Evolutionary conservation across 1,284 basidiomycete genomes (phyloP), one percentile per base, ranked within the genome.

Genomic region (Jaminaea rosea): DNA sequence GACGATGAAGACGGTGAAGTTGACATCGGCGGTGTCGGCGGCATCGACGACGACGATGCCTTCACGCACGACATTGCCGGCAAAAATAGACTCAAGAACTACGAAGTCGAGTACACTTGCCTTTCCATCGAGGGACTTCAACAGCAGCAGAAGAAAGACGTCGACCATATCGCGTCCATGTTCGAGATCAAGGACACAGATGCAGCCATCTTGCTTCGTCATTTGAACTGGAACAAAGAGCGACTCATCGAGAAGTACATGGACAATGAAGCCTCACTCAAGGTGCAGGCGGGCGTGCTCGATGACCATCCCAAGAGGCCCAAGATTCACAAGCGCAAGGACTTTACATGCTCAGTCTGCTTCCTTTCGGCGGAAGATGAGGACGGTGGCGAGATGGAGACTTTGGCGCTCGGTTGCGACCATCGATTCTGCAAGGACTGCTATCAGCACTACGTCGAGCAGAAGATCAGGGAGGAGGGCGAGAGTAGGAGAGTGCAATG

Each of bases 161-260:
- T 69, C 21, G 69, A 68, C 13, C 67, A 72, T 28, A 58, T 73
- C 23, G 61, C 70, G 6, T 59, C 58, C 52, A 72, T 72, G 63
- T 72, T 73, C 42, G 48, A 61, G 53, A 60, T 67, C 55, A 67
- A 63, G 45, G 56, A 63, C 15, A 63, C 60, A 23, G 70, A 73
- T 42, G 90, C 92, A 1, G 81, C 84, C 1, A 79, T 92, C 44
- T 79, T 98, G 5, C 79, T 98, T 44, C 83, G 91, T 27, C 79
- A 90, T 76, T 84, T 87, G 78, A 79, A 81, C 44, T 98, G 93
- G 93, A 97, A 98, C 79, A 88, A 88, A 71, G 93, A 98, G 76
- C 84, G 85, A 54, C 81, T 97, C n/a, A 72, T 77, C 55, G 76
- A 77, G 48, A 63, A 56, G 26, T 72, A 71, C 59, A 73, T 72